Base-by-base conservation (phyloP, 2,329 filamentous ascomycete species). In the Penicillium psychrosexuale region DNA sequence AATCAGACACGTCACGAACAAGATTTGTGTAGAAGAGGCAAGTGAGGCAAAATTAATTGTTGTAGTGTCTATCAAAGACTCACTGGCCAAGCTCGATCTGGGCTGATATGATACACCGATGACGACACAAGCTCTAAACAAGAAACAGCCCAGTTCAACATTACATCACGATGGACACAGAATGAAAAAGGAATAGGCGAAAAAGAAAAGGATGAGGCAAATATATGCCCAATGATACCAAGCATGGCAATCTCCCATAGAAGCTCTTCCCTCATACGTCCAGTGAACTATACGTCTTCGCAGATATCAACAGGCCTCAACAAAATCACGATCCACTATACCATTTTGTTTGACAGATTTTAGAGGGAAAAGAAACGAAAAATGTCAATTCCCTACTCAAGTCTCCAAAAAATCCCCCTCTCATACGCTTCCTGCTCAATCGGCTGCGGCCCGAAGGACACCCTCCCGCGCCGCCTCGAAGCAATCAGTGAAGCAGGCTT, bases 401-500 rank as follows among this genome's bases (percentile, higher is more conserved):
- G 64, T 8, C 53, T 69, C 22, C 40, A 64, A 36, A 49, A 65
- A 22, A 70, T 77, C 39, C 70, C 72, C 24, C 65, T 73, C 22
- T 66, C 74, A 51, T 78, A 72, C 50, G 75, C 76, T 9, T 72
- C 73, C 28, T 77, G 75, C 61, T 78, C 75, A 11, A 74, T 78
- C 36, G 75, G 74, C 17, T 65, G 65, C 48, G 58, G 65, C 9
- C 55, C 65, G 5, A 64, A 63, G 28, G 68, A 76, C 57, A 68
- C 68, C 0, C 66, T 78, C 4, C 69, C 71, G 1, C 61, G 61
- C 11, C 77, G 73, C 48, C 71, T 78, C 8, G 60, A 72, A 60
- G 71, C 74, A 36, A 75, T 78, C 31, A 61, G 69, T 30, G 54
- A 62, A 36, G 74, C 75, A 3, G 72, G 73, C 7, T 78, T 91